A percentile compares a stretch with the other conserved stretches of the same genome.
phyloP scores from a whole-genome alignment of 2,329 filamentous ascomycete species.

The Exutisphaerella laricina region DNA sequence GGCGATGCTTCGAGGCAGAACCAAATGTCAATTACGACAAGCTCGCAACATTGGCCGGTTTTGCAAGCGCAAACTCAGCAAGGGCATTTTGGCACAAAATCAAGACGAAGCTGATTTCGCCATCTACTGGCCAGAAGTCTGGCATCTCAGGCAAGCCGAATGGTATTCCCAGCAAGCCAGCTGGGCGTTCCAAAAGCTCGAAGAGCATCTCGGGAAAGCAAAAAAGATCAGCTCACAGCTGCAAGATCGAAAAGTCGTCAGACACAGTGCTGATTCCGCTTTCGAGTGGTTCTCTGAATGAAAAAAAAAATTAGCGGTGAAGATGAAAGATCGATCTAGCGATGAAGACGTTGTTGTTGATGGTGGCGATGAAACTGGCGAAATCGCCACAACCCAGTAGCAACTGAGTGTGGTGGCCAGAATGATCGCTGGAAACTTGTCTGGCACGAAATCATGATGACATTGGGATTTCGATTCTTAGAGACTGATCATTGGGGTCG shows the following conservation, averaged over 20 bases:
- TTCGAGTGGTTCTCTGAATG: neutral
- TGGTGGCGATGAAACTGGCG: too few relatives aligned
- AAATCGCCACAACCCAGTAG: too few relatives aligned
- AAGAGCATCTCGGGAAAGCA: neutral
- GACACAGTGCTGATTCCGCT: neutral
- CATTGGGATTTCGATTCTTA: too few relatives aligned
- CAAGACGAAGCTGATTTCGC: constrained; percentile 4
- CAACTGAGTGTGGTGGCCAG: too few relatives aligned
- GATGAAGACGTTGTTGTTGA: too few relatives aligned
- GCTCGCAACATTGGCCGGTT: constrained; percentile 5
- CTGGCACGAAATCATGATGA: too few relatives aligned
- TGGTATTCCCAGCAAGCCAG: neutral
- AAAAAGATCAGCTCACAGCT: neutral
- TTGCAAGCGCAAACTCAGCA: constrained; percentile 7
- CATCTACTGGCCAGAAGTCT: neutral
- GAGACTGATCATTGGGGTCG: too few relatives aligned
- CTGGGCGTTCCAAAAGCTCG: neutral
- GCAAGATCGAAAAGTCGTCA: neutral
- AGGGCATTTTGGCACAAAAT: constrained; percentile 8
- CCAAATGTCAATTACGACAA: constrained; percentile 13
- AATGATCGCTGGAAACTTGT: neutral
- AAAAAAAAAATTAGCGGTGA: too few relatives aligned
- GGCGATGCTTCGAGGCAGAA: constrained; percentile 11
- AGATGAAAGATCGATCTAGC: too few relatives aligned
- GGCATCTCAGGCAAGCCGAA: neutral